Base-by-base conservation (phyloP, 2,329 filamentous ascomycete species). In the Nigrospora oryzae region DNA sequence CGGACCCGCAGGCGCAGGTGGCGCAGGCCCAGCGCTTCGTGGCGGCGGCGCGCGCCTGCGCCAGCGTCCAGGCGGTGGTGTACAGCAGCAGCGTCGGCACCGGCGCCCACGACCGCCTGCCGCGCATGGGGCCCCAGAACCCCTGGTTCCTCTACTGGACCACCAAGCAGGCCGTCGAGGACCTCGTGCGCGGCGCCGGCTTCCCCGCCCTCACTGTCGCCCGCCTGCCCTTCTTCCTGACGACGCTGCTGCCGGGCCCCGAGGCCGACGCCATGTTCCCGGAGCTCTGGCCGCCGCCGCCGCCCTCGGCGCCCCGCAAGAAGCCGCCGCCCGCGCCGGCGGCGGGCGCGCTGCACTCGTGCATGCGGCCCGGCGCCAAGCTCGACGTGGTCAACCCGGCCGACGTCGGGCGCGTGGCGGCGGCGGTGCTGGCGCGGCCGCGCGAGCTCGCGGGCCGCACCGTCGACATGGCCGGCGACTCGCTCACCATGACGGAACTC, bases 161-260 rank as follows among this genome's bases (percentile, higher is more conserved):
- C 17, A 15, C 38, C 11, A 46, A 46, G 35, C 33, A 38, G 23
- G 44, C 33, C 16, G 34, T 38, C 14, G 44, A 46, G 44, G 19
- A 46, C 16, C 39, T 42, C n/a, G 44, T 46, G 7, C 33, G 44
- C 13, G 28, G 32, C 30, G 39, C 28, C 4, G 39, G 44, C 10
- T 46, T 46, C 19, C 17, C n/a, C 34, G 32, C n/a, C 35, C 42
- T 33, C 38, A 46, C 44, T 3, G 38, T 46, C 30, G 30, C 42
- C 1, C 38, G 35, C 7, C 39, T 42, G 17, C n/a, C 31, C 0
- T 19, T 33, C 5, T 42, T 46, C n/a, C 19, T 46, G 4, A 38
- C 42, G 11, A 37, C 38, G 4, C 42, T 46, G 16, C 36, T 42
- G 15, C 39, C 44, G 38, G 8, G 23, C 23, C 44, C 44, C 15